Percentiles rank a stretch among this genome's conserved stretches.
phyloP scores from a whole-genome alignment of 352 stramenopile genomes.

The Globisporangium lucens region DNA sequence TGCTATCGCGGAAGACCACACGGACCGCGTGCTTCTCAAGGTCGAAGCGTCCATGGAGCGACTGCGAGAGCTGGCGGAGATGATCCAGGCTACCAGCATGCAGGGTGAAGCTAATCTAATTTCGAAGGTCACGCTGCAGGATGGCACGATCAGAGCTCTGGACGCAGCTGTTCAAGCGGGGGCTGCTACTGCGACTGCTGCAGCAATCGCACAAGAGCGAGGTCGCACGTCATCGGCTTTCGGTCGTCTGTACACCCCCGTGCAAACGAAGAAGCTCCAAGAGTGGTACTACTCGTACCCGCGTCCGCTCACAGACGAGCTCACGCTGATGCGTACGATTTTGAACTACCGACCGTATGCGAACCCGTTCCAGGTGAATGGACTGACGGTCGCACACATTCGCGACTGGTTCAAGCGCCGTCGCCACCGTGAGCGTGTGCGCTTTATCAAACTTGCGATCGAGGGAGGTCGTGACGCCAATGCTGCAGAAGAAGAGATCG shows the following conservation, averaged over 20 bases:
- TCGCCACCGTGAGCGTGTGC: slow-evolving; percentile 73
- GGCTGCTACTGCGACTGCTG: slow-evolving; percentile 57
- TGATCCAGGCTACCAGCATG: slow-evolving; percentile 83
- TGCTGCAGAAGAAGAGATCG: slow-evolving; percentile 74
- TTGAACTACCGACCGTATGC: slow-evolving; percentile 77
- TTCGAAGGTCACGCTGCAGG: slow-evolving; percentile 65
- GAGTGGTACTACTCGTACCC: slow-evolving; percentile 86
- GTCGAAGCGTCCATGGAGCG: slow-evolving; percentile 71
- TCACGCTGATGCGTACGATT: slow-evolving; percentile 83
- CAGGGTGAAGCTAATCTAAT: slow-evolving; percentile 79
- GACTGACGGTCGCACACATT: slow-evolving; percentile 64
- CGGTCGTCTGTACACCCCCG: slow-evolving; percentile 48
- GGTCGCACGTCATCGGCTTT: slow-evolving; percentile 51
- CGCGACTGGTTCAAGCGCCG: slow-evolving; percentile 86
- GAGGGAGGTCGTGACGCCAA: slow-evolving; percentile 56
- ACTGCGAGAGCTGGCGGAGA: slow-evolving; percentile 70
- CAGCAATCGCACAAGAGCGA: slow-evolving; percentile 70
- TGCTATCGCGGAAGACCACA: slow-evolving; percentile 71
- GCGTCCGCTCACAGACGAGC: slow-evolving; percentile 67
- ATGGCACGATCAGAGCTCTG: slow-evolving; percentile 54
- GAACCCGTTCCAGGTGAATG: slow-evolving; percentile 58
- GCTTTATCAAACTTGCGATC: slow-evolving; percentile 69
- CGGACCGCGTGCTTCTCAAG: slow-evolving; percentile 70
- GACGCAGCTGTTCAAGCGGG: slow-evolving; percentile 57
- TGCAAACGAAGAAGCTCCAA: slow-evolving; percentile 79